Percentiles rank a stretch among this genome's conserved stretches.
Evolutionary conservation across 1,284 basidiomycete genomes (phyloP).

Genomic region (Termitomyces sp.): DNA sequence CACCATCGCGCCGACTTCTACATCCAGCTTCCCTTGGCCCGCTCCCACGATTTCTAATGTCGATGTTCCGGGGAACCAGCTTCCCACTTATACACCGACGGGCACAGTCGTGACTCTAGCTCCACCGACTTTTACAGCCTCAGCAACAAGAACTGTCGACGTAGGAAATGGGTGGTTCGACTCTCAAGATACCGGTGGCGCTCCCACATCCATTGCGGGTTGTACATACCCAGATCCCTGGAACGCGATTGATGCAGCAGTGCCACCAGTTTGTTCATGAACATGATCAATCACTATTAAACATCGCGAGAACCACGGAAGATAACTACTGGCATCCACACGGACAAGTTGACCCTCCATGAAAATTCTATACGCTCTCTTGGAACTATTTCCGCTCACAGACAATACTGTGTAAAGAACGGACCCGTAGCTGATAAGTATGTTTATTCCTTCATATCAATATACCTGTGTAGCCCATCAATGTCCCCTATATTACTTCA

Average conservation of each 20-base stretch:
- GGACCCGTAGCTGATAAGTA: neutral
- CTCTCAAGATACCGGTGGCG: constrained; percentile 45
- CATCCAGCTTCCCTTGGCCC: constrained; percentile 52
- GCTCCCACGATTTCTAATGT: constrained; percentile 46
- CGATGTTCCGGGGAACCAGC: constrained; percentile 34
- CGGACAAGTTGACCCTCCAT: neutral
- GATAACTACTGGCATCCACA: neutral
- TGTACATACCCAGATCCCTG: constrained; percentile 63
- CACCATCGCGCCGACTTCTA: constrained; percentile 45
- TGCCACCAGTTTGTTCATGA: constrained; percentile 44
- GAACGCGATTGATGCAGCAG: constrained; percentile 42
- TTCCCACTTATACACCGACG: constrained; percentile 72
- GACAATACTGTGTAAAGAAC: neutral
- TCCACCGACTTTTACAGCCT: constrained; percentile 52
- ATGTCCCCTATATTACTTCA: neutral
- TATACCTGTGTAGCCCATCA: neutral
- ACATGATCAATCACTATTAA: neutral
- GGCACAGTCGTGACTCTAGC: constrained; percentile 59
- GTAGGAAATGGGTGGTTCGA: constrained; percentile 75
- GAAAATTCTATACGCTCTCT: neutral
- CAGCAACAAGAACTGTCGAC: constrained; percentile 40
- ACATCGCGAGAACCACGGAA: constrained; percentile 8
- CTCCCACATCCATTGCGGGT: constrained; percentile 54
- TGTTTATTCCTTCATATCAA: neutral
- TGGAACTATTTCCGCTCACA: neutral